Percentiles rank a stretch among this genome's conserved stretches.
Conservation (phyloP, 352 stramenopile species). For the Phytophthora rubi region DNA sequence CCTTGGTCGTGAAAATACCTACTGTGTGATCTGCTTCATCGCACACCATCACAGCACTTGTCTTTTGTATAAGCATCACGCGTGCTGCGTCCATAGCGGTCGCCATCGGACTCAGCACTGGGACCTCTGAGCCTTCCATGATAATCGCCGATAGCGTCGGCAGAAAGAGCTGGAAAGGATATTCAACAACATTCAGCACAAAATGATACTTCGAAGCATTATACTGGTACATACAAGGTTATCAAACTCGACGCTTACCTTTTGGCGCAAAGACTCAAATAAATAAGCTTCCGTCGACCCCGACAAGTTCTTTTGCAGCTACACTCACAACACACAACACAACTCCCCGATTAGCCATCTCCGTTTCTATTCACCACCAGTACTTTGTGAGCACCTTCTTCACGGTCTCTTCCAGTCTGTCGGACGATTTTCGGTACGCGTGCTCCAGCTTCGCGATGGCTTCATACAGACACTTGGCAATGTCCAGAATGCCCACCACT, state of each 20-base stretch:
- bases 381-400: constrained; percentile 62
- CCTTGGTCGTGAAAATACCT: constrained; percentile 98
- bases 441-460: constrained; percentile 97
- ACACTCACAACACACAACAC: constrained; percentile 11
- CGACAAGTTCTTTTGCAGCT: constrained; percentile 68
- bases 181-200: constrained; percentile 2
- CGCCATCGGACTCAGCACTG: constrained; percentile 54
- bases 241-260: constrained; percentile 39
- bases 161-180: constrained; percentile 70
- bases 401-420: constrained; percentile 71
- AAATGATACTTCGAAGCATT: not conserved
- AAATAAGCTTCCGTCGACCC: constrained; percentile 63
- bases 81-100: constrained; percentile 75
- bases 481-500: constrained; percentile 97
- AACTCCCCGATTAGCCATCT: not conserved
- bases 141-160: constrained; percentile 85
- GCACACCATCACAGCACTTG: constrained; percentile 88
- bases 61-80: constrained; percentile 85
- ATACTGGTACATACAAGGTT: not conserved
- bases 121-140: constrained; percentile 60
- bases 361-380: not conserved
- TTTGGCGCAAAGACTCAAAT: constrained; percentile 85
- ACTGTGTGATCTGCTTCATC: constrained; percentile 87
- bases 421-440: constrained; percentile 77
- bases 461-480: constrained; percentile 99